Base-by-base conservation (phyloP, 2,329 filamentous ascomycete species). In the Colletotrichum orbiculare region DNA sequence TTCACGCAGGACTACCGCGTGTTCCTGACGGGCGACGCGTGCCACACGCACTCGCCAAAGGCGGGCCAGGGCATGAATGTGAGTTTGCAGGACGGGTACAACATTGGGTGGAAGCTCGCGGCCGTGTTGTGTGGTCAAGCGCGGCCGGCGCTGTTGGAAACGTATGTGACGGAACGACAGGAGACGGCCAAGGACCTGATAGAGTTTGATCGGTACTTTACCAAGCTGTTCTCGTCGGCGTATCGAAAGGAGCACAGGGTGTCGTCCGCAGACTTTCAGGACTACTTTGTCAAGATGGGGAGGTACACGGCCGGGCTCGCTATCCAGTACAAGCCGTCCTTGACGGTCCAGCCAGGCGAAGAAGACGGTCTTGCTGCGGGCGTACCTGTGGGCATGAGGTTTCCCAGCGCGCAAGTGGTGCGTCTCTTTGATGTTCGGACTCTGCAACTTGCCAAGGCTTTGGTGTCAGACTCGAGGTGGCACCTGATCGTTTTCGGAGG, bases 31-130 rank as follows among this genome's bases (percentile, higher is more conserved):
- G 91, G 91, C 39, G 91, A 94, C 76, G 90, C 91, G 12, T 92
- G 89, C 69, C 91, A 94, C 75, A 93, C 91, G 0, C 91, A 93
- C 71, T 72, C 88, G 82, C 90, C 90, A 35, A 92, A 92, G 79
- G 91, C 90, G 35, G 91, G 91, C 1, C 91, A 93, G 75, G 90
- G 90, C 25, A 93, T 93, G 91, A 93, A 93, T 71, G 91, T 91
- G 0, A 90, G 90, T 4, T 92, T 93, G 77, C 82, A 91, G 53
- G 91, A 95, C 69, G 93, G 93, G 0, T 87, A 93, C 65, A 98
- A 97, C 76, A 83, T 98, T 45, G 94, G 94, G 6, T 98, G 94
- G 94, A 98, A 98, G 81, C 91, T 97, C 52, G 94, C 97, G 73
- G 89, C 92, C 38, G 94, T 97, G 10, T 93, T 97, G 74, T 84